Evolutionary conservation across 192 early-diverging fungal species (phyloP).

Genomic region (Linnemannia exigua): DNA sequence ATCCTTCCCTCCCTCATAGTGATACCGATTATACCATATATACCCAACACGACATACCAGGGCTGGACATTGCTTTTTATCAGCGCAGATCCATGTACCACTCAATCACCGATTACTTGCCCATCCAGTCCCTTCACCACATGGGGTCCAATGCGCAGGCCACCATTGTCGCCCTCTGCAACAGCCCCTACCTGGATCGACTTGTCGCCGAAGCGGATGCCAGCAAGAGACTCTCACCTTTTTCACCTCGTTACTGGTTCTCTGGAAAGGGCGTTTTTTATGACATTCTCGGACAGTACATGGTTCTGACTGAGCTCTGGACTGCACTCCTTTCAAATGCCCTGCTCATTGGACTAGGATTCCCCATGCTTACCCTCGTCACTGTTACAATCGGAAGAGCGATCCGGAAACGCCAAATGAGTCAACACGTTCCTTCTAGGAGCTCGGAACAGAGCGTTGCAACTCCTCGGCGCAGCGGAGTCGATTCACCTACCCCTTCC

Average conservation of each 20-base stretch:
- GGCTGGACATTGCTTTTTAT: slow-evolving; percentile 78
- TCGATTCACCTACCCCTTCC: slow-evolving; percentile 25
- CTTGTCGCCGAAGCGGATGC: background rate
- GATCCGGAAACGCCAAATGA: slow-evolving; percentile 8
- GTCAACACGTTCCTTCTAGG: background rate
- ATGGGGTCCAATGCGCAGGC: slow-evolving; percentile 73
- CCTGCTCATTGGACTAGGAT: slow-evolving; percentile 31
- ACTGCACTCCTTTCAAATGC: slow-evolving; percentile 18
- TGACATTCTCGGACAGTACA: slow-evolving; percentile 40
- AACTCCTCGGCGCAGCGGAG: slow-evolving; percentile 25
- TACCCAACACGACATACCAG: slow-evolving; percentile 66
- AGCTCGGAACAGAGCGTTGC: background rate
- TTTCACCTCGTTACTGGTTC: slow-evolving; percentile 21
- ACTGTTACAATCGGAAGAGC: slow-evolving; percentile 15
- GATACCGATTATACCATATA: slow-evolving; percentile 78
- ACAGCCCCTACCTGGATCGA: slow-evolving; percentile 39
- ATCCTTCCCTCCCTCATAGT: slow-evolving; percentile 25
- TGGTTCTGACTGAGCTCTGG: slow-evolving; percentile 34
- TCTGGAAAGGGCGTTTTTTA: slow-evolving; percentile 44
- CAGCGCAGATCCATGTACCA: slow-evolving; percentile 75
- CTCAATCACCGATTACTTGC: slow-evolving; percentile 61
- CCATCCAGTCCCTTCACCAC: slow-evolving; percentile 67
- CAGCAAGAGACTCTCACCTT: background rate
- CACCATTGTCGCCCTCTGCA: slow-evolving; percentile 37
- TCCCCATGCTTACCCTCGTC: slow-evolving; percentile 24